Base-by-base conservation (phyloP, 306 rosid genomes). In the Ziziphus jujuba region DNA sequence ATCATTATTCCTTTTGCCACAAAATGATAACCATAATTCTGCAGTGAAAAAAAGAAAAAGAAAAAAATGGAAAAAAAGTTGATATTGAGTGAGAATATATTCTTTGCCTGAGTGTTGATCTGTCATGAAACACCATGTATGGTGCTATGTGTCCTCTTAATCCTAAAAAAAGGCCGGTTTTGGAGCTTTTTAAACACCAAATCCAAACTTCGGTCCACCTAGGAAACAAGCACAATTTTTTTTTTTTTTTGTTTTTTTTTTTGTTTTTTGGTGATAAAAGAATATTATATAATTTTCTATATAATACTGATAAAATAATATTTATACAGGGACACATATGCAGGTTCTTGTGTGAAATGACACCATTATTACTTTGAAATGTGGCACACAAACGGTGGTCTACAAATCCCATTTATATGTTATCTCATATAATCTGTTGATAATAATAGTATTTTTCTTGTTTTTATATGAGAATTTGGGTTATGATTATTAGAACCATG, bases 31-130 rank as follows among this genome's bases (percentile, higher is more conserved):
- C 59, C 34, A 4, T 54, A 45, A 21, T 55, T 61, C 51, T 53
- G 49, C 51, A 20, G 33, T 14, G 34, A 56, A 20, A 24, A 48
- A 2, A 28, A 19, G 3, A 14, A 63, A 36, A 44, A 7, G 24
- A 2, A 57, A 40, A 25, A 54, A 22, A 25, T 36, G 7, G 10
- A 57, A 17, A 40, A 13, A 36, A 24, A 52, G 59, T 50, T 65
- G 62, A 23, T 61, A 54, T 45, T 43, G 62, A 28, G 48, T 45
- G 56, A 71, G 91, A 85, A 88, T 87, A 88, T 77, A 85, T 88
- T 85, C 95, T 62, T 68, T 14, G 56, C 55, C 38, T 22, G 36
- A 66, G 66, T 71, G 81, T 24, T 77, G 76, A 77, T 74, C 73
- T 72, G 80, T 77, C 76, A 77, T 55, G 76, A 68, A 81, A 71